Evolutionary conservation across 371 early-diverging fungal species (phyloP), one percentile per base, ranked within the genome.

Genomic region (Nosema granulosis): DNA sequence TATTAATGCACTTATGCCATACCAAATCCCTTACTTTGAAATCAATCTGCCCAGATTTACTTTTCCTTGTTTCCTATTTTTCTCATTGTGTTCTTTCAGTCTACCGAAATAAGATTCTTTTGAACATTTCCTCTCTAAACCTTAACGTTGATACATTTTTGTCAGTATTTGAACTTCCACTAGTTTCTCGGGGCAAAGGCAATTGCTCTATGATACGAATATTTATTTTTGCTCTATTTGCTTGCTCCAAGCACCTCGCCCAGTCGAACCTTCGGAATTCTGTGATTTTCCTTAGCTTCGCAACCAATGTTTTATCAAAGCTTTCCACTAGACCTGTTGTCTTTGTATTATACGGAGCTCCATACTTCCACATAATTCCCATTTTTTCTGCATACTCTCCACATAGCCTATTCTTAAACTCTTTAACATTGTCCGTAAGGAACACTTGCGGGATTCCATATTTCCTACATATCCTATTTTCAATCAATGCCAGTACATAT

Each of bases 321-420:
- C 71, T 2, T 35, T 71, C 71, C 12, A 71, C 71, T 28, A 56
- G 16, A 9, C 71, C 62, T 12, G 57, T 56, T 1, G 71, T 71
- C 2, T 3, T 63, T 1, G 63, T 34, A 2, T 63, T 63, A 20
- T 63, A 63, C 1, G 63, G 63, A 43, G 71, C 59, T 4, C 59
- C 50, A 63, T 24, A 57, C n/a, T 28, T 56, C 50, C 57, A 56
- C n/a, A 28, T 22, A 35, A 63, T 31, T 24, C 22, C 24, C n/a
- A n/a, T n/a, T n/a, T n/a, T n/a, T n/a, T n/a, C n/a, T n/a, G n/a
- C n/a, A 3, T 71, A 28, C 20, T n/a, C n/a, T 4, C 31, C 57
- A 3, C 9, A n/a, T 4, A 61, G 31, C 22, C 29, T 2, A 35
- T 71, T 71, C 22, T 28, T 28, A 61, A 71, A 71, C 24, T 71